Conservation (phyloP, 2,329 filamentous ascomycete species). For the Trichoderma oligosporum region DNA sequence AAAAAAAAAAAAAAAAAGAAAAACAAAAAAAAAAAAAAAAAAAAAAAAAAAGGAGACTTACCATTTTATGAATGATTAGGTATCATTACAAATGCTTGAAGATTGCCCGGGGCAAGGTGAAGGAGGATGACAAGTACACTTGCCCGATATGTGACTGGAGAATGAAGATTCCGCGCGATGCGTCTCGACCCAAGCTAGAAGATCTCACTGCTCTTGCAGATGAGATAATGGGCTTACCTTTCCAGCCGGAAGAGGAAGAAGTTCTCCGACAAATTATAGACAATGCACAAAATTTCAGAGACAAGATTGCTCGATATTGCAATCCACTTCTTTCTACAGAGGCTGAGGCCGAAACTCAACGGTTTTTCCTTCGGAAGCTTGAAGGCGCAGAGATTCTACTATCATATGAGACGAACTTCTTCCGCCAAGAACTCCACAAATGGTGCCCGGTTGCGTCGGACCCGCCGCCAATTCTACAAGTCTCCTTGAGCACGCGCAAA, state of each 20-base stretch:
- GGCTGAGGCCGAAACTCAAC: constrained; percentile 82
- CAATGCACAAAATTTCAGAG: constrained; percentile 77
- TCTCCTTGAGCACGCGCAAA: constrained; percentile 88
- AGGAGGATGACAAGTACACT: constrained; percentile 97
- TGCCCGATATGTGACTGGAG: constrained; percentile 98
- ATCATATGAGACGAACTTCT: constrained; percentile 93
- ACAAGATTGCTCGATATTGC: constrained; percentile 75
- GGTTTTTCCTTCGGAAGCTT: constrained; percentile 95
- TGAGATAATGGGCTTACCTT: constrained; percentile 75
- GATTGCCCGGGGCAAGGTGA: constrained; percentile 94
- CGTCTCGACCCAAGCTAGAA: constrained; percentile 89
- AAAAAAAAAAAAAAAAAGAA: background rate
- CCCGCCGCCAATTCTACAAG: constrained; percentile 78
- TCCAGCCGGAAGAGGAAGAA: constrained; percentile 93
- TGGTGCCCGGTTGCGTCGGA: constrained; percentile 87
- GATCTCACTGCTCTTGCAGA: constrained; percentile 80
- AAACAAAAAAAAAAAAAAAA: background rate
- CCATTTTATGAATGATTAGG: constrained; percentile 44
- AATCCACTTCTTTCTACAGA: constrained; percentile 76
- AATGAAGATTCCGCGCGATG: constrained; percentile 93
- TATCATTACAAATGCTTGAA: constrained; percentile 98
- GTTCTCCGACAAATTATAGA: constrained; percentile 81
- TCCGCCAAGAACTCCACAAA: constrained; percentile 91
- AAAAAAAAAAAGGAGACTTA: background rate
- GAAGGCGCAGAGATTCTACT: constrained; percentile 94